These are phyloP conservation scores for Fraxinus paxiana DNA, from an alignment of 305 asterid genomes.

Conservation along the genomic window DNA sequence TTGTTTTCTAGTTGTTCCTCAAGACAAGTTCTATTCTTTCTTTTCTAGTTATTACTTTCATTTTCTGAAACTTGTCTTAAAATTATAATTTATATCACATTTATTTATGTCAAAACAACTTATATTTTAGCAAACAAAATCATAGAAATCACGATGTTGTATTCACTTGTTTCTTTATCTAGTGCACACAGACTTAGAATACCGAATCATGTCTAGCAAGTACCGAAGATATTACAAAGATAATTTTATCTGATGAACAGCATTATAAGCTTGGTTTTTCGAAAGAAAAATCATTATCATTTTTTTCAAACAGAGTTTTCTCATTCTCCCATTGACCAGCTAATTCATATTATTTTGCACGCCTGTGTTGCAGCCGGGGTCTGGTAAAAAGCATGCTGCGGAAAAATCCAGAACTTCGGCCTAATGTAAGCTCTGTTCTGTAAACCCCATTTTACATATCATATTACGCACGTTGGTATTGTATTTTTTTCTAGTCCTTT, in stretches of 20 bases:
- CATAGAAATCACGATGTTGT: background rate
- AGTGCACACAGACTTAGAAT: constrained; percentile 2
- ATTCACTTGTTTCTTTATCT: background rate
- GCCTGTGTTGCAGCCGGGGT: constrained; percentile 60
- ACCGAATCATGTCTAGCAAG: background rate
- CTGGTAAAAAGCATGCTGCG: constrained; percentile 91
- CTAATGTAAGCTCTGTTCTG: constrained; percentile 53
- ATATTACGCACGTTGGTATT: constrained; percentile 9
- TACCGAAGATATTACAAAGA: background rate
- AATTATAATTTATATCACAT: background rate
- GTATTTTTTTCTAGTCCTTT: background rate
- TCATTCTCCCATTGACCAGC: constrained; percentile 12
- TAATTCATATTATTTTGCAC: constrained; percentile 16
- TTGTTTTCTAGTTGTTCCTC: constrained; percentile 2
- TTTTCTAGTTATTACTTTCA: background rate
- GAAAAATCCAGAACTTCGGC: constrained; percentile 81
- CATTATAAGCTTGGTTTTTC: background rate
- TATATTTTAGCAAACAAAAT: background rate
- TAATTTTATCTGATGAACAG: background rate
- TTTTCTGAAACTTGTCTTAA: background rate
- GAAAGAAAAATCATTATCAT: background rate
- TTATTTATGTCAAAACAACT: background rate
- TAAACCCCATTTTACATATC: constrained; percentile 5
- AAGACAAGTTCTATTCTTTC: background rate
- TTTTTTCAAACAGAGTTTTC: constrained; percentile 3